Percentiles rank a stretch among this genome's conserved stretches.
Evolutionary conservation across 2,329 filamentous ascomycete genomes (phyloP).

Genomic region (Colletotrichum sp.): DNA sequence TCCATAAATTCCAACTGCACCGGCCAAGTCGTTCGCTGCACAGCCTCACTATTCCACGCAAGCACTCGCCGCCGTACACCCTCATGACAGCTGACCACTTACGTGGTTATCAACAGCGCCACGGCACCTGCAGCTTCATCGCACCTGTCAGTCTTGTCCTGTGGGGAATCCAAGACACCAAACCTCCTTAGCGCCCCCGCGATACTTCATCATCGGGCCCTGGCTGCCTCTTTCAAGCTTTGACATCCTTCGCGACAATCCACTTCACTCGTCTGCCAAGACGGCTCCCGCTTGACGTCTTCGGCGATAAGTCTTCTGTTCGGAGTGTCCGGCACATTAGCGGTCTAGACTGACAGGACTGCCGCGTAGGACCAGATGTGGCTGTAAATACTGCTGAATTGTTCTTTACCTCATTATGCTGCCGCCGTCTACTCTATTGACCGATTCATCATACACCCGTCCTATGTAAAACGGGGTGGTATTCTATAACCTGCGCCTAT

Average conservation of each 20-base stretch:
- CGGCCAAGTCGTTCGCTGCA: slow-evolving; percentile 7
- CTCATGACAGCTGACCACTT: background rate
- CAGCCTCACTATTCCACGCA: slow-evolving; percentile 22
- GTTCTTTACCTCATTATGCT: background rate
- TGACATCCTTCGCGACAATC: background rate
- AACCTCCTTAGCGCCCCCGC: background rate
- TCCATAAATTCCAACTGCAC: background rate
- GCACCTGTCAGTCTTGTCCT: background rate
- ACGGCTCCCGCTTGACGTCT: background rate
- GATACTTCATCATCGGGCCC: background rate
- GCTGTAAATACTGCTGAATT: background rate
- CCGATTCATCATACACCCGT: background rate
- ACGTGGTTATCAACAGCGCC: slow-evolving; percentile 2
- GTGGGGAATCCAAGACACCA: background rate
- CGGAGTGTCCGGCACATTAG: background rate
- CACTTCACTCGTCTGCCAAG: background rate
- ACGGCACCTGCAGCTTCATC: background rate
- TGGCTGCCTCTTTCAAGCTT: background rate
- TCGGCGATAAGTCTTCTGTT: background rate
- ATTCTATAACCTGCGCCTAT: background rate
- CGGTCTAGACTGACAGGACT: background rate
- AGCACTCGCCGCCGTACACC: slow-evolving; percentile 5
- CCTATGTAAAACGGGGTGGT: background rate
- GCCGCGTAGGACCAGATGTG: background rate
- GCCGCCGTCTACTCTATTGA: background rate